Percentiles rank a stretch among this genome's conserved stretches.
Evolutionary conservation across 78 protist species (phyloP).

Genomic region (Dictyostelium firmibasis): DNA sequence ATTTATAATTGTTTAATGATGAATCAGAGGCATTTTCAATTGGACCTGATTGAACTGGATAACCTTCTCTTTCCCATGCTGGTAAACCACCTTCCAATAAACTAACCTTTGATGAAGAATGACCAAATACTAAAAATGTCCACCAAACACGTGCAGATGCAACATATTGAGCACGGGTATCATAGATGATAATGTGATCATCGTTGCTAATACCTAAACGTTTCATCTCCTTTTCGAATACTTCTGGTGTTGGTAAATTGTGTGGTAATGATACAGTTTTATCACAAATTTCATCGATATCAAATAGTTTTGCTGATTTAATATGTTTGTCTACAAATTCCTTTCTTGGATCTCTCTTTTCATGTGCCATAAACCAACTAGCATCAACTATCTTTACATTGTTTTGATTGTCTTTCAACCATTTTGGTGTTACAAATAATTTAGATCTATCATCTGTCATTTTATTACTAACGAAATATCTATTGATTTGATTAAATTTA

Average conservation of each 20-base stretch:
- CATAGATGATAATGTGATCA: conserved; percentile 78
- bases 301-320: background rate
- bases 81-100: conserved; percentile 56
- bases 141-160: conserved; percentile 85
- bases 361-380: conserved; percentile 75
- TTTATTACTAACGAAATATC: background rate
- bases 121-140: conserved; percentile 69
- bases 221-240: conserved; percentile 14
- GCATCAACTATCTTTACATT: conserved; percentile 68
- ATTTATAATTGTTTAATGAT: background rate
- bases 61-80: conserved; percentile 45
- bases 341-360: conserved; percentile 56
- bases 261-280: conserved; percentile 66
- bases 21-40: background rate
- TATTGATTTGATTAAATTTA: background rate
- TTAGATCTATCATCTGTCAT: conserved; percentile 1
- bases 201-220: conserved; percentile 58
- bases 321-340: conserved; percentile 34
- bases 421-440: conserved; percentile 60
- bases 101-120: conserved; percentile 1
- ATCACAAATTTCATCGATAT: conserved; percentile 72
- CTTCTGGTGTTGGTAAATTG: conserved; percentile 46
- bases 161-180: conserved; percentile 60
- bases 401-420: conserved; percentile 58
- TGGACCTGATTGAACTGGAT: background rate